These are phyloP conservation scores for Orobanche coerulescens DNA, from an alignment of 257 asterid species.

Conservation along the genomic window DNA sequence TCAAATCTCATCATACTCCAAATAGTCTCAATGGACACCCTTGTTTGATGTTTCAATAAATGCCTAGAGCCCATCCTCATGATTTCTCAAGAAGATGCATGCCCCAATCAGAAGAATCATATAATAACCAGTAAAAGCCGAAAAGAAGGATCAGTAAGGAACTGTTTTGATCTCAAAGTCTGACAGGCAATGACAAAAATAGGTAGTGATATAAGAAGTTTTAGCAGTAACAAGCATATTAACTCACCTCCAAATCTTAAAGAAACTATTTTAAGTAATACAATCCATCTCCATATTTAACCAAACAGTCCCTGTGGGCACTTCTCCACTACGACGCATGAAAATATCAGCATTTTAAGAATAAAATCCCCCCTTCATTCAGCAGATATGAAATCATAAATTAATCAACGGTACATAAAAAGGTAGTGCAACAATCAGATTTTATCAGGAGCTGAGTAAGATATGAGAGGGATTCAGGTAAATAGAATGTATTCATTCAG, in stretches of 20 bases:
- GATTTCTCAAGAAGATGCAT: neutral
- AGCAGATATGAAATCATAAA: neutral
- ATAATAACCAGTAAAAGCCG: neutral
- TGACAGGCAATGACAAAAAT: neutral
- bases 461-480: neutral
- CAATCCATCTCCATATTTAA: too few species aligned
- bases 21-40: neutral
- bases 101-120: neutral
- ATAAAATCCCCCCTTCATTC: neutral
- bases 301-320: too few species aligned
- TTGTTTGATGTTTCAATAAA: neutral
- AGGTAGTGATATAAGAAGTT: neutral
- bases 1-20: constrained; percentile 9
- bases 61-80: neutral
- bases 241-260: too few species aligned
- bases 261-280: too few species aligned
- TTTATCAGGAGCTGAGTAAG: neutral
- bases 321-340: too few species aligned
- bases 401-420: neutral
- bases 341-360: neutral
- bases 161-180: neutral
- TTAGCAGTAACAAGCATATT: neutral
- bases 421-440: neutral
- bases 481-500: neutral
- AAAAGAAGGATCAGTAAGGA: neutral